phyloP scores from a whole-genome alignment of 495 filamentous ascomycete genomes.

The Aspergillus steynii region DNA sequence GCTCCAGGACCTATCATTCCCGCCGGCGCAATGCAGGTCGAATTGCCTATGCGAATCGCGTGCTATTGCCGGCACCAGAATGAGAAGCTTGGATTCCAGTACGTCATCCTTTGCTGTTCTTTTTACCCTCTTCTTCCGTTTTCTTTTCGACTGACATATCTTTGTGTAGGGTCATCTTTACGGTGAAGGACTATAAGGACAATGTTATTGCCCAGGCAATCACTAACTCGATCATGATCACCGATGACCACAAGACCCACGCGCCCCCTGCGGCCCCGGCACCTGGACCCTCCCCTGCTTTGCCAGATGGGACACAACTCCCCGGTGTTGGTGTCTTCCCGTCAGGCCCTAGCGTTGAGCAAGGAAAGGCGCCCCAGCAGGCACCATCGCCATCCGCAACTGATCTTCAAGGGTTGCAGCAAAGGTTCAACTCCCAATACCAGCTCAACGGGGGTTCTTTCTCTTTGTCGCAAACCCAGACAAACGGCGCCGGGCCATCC shows the following conservation, averaged over 20 bases:
- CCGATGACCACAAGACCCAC: conserved; percentile 93
- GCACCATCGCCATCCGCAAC: conserved; percentile 44
- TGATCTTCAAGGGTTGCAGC: conserved; percentile 56
- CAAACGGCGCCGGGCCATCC: conserved; percentile 41
- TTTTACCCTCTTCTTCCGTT: not conserved
- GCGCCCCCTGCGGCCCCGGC: conserved; percentile 42
- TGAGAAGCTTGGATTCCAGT: conserved; percentile 87
- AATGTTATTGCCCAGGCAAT: conserved; percentile 81
- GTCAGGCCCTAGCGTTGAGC: conserved; percentile 36
- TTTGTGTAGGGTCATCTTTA: conserved; percentile 74
- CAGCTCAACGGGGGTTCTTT: conserved; percentile 40
- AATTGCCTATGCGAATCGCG: conserved; percentile 91
- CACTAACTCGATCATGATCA: conserved; percentile 87
- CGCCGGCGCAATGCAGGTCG: conserved; percentile 67
- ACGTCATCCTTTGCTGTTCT: conserved; percentile 19
- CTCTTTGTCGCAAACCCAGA: conserved; percentile 30
- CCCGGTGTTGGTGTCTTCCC: conserved; percentile 49
- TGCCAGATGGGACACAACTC: conserved; percentile 44
- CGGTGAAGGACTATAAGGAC: conserved; percentile 75
- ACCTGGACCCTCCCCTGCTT: conserved; percentile 35
- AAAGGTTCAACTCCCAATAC: conserved; percentile 48
- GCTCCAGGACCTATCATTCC: conserved; percentile 43
- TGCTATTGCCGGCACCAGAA: conserved; percentile 95
- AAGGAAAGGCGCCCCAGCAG: conserved; percentile 27
- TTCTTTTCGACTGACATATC: not conserved